phyloP scores from a whole-genome alignment of 768 basidiomycete genomes.

The Suillus sp. region DNA sequence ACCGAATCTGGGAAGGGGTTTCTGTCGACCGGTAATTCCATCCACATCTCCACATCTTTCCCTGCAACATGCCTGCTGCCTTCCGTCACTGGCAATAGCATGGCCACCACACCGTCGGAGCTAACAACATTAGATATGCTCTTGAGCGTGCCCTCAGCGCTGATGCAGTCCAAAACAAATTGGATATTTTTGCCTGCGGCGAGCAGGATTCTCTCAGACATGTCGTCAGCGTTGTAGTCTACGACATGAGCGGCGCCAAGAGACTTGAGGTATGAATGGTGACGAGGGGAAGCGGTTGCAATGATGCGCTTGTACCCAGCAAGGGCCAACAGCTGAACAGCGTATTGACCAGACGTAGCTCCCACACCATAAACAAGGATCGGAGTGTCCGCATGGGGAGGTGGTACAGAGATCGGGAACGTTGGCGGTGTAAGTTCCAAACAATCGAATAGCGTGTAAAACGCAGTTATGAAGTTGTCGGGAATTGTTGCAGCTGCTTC shows the following conservation, averaged over 20 bases:
- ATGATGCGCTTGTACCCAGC: conserved; percentile 47
- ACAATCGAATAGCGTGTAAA: conserved; percentile 42
- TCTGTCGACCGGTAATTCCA: conserved; percentile 37
- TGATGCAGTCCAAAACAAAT: conserved; percentile 42
- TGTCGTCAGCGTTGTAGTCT: conserved; percentile 42
- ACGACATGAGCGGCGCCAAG: conserved; percentile 44
- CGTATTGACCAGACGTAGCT: conserved; percentile 41
- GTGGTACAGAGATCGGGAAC: conserved; percentile 33
- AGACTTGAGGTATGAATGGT: conserved; percentile 40
- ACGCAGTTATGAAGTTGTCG: conserved; percentile 45
- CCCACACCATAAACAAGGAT: conserved; percentile 51
- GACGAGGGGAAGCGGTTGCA: conserved; percentile 42
- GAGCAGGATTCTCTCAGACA: conserved; percentile 38
- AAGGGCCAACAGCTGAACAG: conserved; percentile 41
- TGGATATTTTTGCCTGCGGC: conserved; percentile 35
- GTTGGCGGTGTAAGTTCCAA: conserved; percentile 37
- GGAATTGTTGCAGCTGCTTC: conserved; percentile 43
- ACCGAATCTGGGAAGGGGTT: conserved; percentile 42
- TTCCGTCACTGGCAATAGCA: conserved; percentile 50
- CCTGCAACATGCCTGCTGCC: conserved; percentile 28
- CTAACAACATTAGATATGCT: conserved; percentile 41
- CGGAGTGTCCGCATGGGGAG: conserved; percentile 34
- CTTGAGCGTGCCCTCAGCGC: conserved; percentile 39
- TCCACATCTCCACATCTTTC: conserved; percentile 26
- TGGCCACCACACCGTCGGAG: conserved; percentile 42